Evolutionary conservation across 2,329 filamentous ascomycete species (phyloP), one percentile per base, ranked within the genome.

Genomic region (Myriosclerotinia scirpicola): DNA sequence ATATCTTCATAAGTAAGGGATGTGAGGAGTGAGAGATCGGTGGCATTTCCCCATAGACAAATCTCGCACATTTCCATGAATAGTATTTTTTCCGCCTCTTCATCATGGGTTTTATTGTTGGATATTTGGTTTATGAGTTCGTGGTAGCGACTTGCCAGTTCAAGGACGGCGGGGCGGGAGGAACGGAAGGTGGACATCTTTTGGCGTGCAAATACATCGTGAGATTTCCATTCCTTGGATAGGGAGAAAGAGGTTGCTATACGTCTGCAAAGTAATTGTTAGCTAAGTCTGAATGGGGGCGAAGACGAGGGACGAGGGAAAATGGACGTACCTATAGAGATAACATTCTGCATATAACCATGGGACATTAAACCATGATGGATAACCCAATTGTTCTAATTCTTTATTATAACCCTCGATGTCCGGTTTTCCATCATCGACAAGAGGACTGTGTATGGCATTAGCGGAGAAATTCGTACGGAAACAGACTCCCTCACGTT

Each of bases 331-430:
- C 87, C 90, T 84, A 81, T 94, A 98, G 67, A 99, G 84, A 78
- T 98, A 98, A 81, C 95, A 98, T 81, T 99, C 95, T 36, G 90
- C 83, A 78, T 87, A 99, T 1, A 99, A 84, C 95, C 95, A 99
- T 7, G 93, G 85, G 6, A 90, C 87, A 69, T 90, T 84, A 76
- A 94, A 90, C 95, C 95, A 99, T 56, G 85, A 88, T 0, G 90
- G 87, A 56, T 84, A 85, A 54, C 89, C 90, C 26, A 92, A 84
- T 71, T 88, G 83, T 71, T 90, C 85, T 7, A 99, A 81, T 78
- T 98, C 93, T 71, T 88, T 82, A 80, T 99, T 99, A 81, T 97
- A 99, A 52, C 85, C 82, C 17, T 84, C 84, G 40, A 97, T 86
- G 73, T 97, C 76, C 48, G 70, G 66, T 17, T 72, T 63, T 36